phyloP scores from a whole-genome alignment of 345 rosid species.

The Citrus medica region DNA sequence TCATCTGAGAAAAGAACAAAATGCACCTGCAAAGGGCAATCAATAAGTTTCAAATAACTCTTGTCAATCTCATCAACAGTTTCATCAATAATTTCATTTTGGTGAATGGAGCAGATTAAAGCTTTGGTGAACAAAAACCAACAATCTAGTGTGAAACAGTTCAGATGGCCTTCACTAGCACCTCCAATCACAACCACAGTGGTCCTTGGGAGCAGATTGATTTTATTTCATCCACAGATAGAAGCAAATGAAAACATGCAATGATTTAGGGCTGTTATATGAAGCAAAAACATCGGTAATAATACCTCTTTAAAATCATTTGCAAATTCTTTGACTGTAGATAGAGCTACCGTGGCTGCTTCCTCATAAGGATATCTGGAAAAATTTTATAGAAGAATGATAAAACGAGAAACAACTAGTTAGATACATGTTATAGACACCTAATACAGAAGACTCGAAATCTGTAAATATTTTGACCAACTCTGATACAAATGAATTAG shows the following conservation, averaged over 20 bases:
- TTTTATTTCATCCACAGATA: not conserved
- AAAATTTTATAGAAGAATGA: not conserved
- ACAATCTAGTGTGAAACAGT: not conserved
- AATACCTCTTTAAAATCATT: conserved; percentile 77
- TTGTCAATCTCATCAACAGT: not conserved
- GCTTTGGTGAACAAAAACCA: too few relatives aligned
- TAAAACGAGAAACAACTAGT: not conserved
- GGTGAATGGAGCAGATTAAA: not conserved
- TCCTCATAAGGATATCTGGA: conserved; percentile 82
- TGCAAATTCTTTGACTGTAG: conserved; percentile 62
- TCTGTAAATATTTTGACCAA: not conserved
- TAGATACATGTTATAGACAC: too few relatives aligned
- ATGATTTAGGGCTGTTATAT: not conserved
- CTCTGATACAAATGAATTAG: not conserved
- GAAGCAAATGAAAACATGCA: not conserved
- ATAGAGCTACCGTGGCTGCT: conserved; percentile 74
- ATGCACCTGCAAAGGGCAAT: conserved; percentile 56
- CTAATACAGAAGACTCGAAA: not conserved
- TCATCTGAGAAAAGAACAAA: conserved; percentile 66
- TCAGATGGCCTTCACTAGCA: not conserved
- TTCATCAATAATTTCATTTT: not conserved
- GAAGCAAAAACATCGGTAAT: not conserved
- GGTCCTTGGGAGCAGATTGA: not conserved
- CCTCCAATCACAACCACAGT: not conserved
- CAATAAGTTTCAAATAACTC: not conserved